phyloP scores from a whole-genome alignment of 202 grass and related monocot genomes.

The Miscanthus sacchariflorus region DNA sequence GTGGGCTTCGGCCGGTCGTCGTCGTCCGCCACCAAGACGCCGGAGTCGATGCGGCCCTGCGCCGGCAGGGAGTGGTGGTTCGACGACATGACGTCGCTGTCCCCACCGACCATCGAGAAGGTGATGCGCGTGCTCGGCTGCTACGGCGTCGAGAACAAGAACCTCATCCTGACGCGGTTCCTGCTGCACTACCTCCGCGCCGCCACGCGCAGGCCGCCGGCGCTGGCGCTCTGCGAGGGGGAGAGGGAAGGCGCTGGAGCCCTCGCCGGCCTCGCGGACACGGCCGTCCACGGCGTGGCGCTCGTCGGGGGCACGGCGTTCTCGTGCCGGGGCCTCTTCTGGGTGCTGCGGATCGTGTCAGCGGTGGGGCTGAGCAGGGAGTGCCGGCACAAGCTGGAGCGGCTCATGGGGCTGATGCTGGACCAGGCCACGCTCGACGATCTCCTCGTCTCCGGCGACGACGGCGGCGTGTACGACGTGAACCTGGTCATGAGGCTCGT shows the following conservation, averaged over 20 bases:
- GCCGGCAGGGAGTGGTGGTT: conserved; percentile 84
- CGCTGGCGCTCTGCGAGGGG: conserved; percentile 25
- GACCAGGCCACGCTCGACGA: conserved; percentile 94
- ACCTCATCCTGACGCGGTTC: conserved; percentile 83
- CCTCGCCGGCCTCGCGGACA: conserved; percentile 73
- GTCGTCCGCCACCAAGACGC: conserved; percentile 53
- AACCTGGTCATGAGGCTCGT: conserved; percentile 79
- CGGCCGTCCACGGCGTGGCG: conserved; percentile 85
- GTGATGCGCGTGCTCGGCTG: conserved; percentile 69
- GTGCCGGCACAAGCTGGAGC: conserved; percentile 76
- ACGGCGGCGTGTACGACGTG: conserved; percentile 82
- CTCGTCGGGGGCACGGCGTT: conserved; percentile 64
- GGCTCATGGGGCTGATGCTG: conserved; percentile 71
- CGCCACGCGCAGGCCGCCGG: conserved; percentile 40
- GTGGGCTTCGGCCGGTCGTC: conserved; percentile 53
- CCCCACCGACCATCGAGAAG: conserved; percentile 66
- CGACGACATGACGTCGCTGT: conserved; percentile 74
- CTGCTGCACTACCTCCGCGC: conserved; percentile 80
- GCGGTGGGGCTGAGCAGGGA: conserved; percentile 68
- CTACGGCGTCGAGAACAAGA: conserved; percentile 78
- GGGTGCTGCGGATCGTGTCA: conserved; percentile 68
- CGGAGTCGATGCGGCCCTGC: conserved; percentile 60
- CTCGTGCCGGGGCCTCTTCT: conserved; percentile 87
- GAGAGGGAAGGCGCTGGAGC: neutral
- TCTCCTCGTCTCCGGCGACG: conserved; percentile 69